Evolutionary conservation across 1,139 yeast species (phyloP).

Genomic region (Saccharomycopsis crataegensis): DNA sequence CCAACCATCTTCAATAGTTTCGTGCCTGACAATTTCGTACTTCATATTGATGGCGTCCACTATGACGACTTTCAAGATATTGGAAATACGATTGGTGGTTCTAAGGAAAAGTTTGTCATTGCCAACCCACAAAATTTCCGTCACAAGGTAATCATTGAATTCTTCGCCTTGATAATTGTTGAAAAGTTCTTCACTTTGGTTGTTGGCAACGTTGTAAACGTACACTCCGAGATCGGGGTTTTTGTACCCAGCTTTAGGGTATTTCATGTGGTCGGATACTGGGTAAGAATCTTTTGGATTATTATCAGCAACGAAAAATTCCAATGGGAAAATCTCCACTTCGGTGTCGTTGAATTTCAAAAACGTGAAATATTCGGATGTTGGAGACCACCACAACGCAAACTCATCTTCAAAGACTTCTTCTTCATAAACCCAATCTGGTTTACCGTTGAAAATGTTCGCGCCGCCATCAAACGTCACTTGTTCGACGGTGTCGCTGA

Average conservation of each 20-base stretch:
- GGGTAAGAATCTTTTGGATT: slow-evolving; percentile 54
- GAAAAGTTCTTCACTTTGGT: slow-evolving; percentile 34
- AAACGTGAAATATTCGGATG: slow-evolving; percentile 57
- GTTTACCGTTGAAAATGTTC: slow-evolving; percentile 78
- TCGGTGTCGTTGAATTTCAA: slow-evolving; percentile 65
- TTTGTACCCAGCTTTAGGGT: slow-evolving; percentile 87
- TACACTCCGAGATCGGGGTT: slow-evolving; percentile 60
- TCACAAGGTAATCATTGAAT: slow-evolving; percentile 53
- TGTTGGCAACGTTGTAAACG: slow-evolving; percentile 28
- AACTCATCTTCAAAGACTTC: slow-evolving; percentile 66
- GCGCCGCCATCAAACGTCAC: slow-evolving; percentile 66
- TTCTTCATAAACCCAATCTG: slow-evolving; percentile 98
- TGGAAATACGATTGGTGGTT: slow-evolving; percentile 69
- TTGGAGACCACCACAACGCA: slow-evolving; percentile 88
- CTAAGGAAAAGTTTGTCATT: slow-evolving; percentile 50
- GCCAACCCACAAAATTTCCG: slow-evolving; percentile 75
- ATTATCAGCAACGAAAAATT: slow-evolving; percentile 56
- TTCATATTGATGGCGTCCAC: slow-evolving; percentile 36
- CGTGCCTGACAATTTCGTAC: slow-evolving; percentile 37
- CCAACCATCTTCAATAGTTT: slow-evolving; percentile 48
- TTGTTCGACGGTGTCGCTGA: slow-evolving; percentile 37
- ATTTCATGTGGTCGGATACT: slow-evolving; percentile 50
- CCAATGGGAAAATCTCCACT: slow-evolving; percentile 66
- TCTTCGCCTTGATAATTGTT: slow-evolving; percentile 30
- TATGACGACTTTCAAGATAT: slow-evolving; percentile 47